Base-by-base conservation (phyloP, 495 filamentous ascomycete genomes). In the Trypethelium eluteriae region DNA sequence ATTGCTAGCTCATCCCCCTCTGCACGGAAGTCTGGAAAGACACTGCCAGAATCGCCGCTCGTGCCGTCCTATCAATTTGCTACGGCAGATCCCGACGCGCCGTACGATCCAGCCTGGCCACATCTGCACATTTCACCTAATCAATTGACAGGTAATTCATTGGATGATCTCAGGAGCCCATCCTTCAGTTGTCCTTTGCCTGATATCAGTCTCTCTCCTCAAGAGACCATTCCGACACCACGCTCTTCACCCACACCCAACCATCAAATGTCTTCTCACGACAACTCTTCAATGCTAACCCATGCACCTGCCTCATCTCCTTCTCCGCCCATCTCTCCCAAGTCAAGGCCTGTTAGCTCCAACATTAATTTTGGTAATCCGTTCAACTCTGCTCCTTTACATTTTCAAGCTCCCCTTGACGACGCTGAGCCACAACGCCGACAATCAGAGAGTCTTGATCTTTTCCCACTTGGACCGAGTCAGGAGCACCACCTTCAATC, bases 1-100 rank as follows among this genome's bases (percentile, higher is more conserved):
- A 69, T 69, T 2, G 65, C 65, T 53, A 64, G 12, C n/a, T 41
- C 38, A 7, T 41, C 14, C 34, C 4, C 9, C n/a, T 63, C 7
- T 32, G 62, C 12, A 9, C 16, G 5, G 7, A 64, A 47, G 35
- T 14, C 65, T 3, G 38, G 66, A 9, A 53, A 62, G 5, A 65
- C 44, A 32, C 39, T 39, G 16, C 41, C 59, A 36, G 64, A 50
- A n/a, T 59, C 65, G 16, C 62, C 64, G 46, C 39, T 3, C 35
- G 10, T 49, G 7, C 63, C 25, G 0, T 7, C 34, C 2, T 38
- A 36, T n/a, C 46, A 65, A 41, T 34, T 32, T 38, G 34, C 38
- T 34, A n/a, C 9, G 9, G 34, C 50, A 41, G 32, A 14, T 34
- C 67, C 66, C 2, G 65, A 9, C 38, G 44, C 44, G 18, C 49